These are phyloP conservation scores for Ulota crispa DNA, from an alignment of 225 moss, liverwort and hornwort genomes.

Conservation along the genomic window DNA sequence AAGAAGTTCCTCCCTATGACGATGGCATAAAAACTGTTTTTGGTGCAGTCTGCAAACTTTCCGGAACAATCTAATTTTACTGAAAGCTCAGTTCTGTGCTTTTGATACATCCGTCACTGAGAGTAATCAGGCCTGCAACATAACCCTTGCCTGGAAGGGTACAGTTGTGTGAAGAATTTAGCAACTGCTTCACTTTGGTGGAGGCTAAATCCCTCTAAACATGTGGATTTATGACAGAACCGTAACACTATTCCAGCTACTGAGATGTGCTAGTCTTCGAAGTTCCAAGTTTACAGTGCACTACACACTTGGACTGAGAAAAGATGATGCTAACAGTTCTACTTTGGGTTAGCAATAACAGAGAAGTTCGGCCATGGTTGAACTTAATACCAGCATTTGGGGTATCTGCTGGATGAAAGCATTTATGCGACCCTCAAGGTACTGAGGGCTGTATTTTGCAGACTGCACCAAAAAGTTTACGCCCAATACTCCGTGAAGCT, in stretches of 20 bases:
- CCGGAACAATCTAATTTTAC: too few relatives aligned
- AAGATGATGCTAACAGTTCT: not conserved
- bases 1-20: too few relatives aligned
- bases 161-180: not conserved
- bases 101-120: too few relatives aligned
- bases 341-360: not conserved
- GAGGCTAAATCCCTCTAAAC: not conserved
- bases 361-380: not conserved
- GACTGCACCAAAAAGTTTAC: constrained; percentile 82
- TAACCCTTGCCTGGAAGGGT: not conserved
- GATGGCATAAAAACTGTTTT: too few relatives aligned
- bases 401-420: constrained; percentile 61
- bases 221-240: not conserved
- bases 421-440: constrained; percentile 65
- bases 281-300: not conserved
- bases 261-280: not conserved
- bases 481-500: constrained; percentile 68
- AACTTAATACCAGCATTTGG: constrained; percentile 37
- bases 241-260: not conserved
- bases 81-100: too few relatives aligned
- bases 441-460: constrained; percentile 62
- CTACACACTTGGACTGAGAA: not conserved
- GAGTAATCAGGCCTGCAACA: too few relatives aligned
- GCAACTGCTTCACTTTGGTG: not conserved
- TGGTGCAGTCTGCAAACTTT: too few relatives aligned